Conservation (phyloP, 1,139 yeast genomes). For the Scheffersomyces insectosa region DNA sequence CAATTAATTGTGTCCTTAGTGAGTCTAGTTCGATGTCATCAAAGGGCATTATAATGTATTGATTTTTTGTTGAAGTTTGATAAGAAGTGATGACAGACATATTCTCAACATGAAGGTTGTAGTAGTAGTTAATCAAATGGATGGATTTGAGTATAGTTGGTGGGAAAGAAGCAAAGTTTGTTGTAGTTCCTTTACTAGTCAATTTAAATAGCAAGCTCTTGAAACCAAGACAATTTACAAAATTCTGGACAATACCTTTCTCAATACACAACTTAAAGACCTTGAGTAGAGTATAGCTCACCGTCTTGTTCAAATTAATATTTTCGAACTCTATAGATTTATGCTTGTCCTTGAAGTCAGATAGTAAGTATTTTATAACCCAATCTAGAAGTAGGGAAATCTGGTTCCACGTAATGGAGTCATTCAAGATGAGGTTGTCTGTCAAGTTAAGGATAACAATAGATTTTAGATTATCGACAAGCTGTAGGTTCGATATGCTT, state of each 20-base stretch:
- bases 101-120: slow-evolving; percentile 9
- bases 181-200: not conserved
- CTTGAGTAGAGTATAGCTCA: slow-evolving; percentile 25
- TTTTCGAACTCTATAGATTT: not conserved
- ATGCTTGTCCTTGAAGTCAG: slow-evolving; percentile 2
- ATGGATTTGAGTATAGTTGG: slow-evolving; percentile 15
- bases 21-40: slow-evolving; percentile 18
- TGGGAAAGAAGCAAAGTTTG: slow-evolving; percentile 9
- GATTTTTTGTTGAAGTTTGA: slow-evolving; percentile 16
- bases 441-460: slow-evolving; percentile 31
- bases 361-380: slow-evolving; percentile 25
- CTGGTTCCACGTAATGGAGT: slow-evolving; percentile 28
- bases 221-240: slow-evolving; percentile 12
- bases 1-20: slow-evolving; percentile 9
- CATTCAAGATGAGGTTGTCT: slow-evolving; percentile 28
- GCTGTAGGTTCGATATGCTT: slow-evolving; percentile 5
- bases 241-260: slow-evolving; percentile 18
- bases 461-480: slow-evolving; percentile 29
- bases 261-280: slow-evolving; percentile 21
- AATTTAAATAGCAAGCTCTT: not conserved
- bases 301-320: slow-evolving; percentile 17
- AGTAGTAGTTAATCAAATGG: slow-evolving; percentile 21
- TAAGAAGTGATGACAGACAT: slow-evolving; percentile 10
- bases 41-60: slow-evolving; percentile 17
- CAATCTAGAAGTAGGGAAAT: slow-evolving; percentile 31